Evolutionary conservation across 495 filamentous ascomycete species (phyloP), one percentile per base, ranked within the genome.

Genomic region (Talaromyces proteolyticus): DNA sequence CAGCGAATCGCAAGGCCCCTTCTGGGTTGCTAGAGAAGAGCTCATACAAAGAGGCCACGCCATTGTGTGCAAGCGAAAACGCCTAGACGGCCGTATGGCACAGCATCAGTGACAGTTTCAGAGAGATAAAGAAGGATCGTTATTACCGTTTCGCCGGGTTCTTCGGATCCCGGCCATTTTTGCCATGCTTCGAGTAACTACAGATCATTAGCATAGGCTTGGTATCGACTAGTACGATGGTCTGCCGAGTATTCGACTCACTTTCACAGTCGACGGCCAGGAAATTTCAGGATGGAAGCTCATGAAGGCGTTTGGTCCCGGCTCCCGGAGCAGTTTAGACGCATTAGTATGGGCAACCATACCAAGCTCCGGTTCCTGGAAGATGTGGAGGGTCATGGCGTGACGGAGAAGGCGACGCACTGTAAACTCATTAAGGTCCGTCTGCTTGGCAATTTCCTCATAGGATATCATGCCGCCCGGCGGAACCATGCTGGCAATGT

Each of bases 1-100:
- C 57, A 3, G 66, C 76, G 60, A 82, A 75, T 49, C 75, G 67
- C 37, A 66, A 61, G 6, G 76, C 74, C 6, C 70, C 63, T 18
- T 44, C 39, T 6, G 73, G 60, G 41, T 60, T 11, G 2, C 49
- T 23, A 1, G 44, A 51, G 4, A 64, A 36, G 14, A 51, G 17
- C n/a, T 54, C 47, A 24, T 55, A 63, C 18, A 61, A 46, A 8
- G 55, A 38, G 12, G 25, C 37, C 2, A 43, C 37, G 2, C 45
- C 47, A 26, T 50, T 44, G 37, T 62, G 42, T 51, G 40, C 51
- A 14, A 61, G 50, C 17, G 43, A 44, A 37, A 59, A 55, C 6
- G 40, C 52, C 20, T 41, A 41, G n/a, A n/a, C n/a, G n/a, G n/a
- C n/a, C n/a, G n/a, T n/a, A n/a, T n/a, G n/a, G n/a, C n/a, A n/a